Base-by-base conservation (phyloP, 306 rosid genomes). In the Citrullus amarus region DNA sequence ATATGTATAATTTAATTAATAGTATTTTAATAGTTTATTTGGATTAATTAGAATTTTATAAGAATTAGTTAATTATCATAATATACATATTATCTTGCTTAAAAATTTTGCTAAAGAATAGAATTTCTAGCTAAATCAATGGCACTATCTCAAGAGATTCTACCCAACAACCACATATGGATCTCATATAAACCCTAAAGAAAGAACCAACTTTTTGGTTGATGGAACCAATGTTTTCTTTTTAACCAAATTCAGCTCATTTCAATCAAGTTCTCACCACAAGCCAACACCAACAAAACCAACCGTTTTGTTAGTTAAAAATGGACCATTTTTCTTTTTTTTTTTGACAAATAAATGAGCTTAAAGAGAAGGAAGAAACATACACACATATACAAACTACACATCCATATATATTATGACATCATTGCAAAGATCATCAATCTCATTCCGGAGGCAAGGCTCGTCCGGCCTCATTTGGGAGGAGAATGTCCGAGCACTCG, bases 391-490 rank as follows among this genome's bases (percentile, higher is more conserved):
- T 6, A 38, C 36, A 76, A 57, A 76, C 48, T 32, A 8, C 11
- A 8, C 7, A 43, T 8, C 9, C 48, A 8, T 44, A 44, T 10
- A 9, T 44, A 9, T 48, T 48, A 88, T 88, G 91, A 85, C 79
- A 0, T 63, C 92, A 5, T 86, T 93, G 85, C 90, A 82, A 41
- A 89, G 96, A 82, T 93, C 97, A 15, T 69, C 90, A 0, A 74
- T 82, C 53, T 89, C 97, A 14, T 90, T 93, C 65, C 22, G 96
- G 66, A 77, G 96, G 81, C 97, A 88, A 78, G 97, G 97, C 78
- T 93, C 97, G n/a, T 93, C 93, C 0, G 96, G 97, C 12, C 79
- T 80, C 38, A 90, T 89, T 80, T 93, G 97, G 97, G 83, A 78
- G 11, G 88, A 90, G 54, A 81, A 62, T 0, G 17, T 75, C 16